A percentile compares a stretch with the other conserved stretches of the same genome.
These are phyloP conservation scores for Phenoliferia sp. DNA, from an alignment of 1,284 basidiomycete genomes.

Conservation along the genomic window DNA sequence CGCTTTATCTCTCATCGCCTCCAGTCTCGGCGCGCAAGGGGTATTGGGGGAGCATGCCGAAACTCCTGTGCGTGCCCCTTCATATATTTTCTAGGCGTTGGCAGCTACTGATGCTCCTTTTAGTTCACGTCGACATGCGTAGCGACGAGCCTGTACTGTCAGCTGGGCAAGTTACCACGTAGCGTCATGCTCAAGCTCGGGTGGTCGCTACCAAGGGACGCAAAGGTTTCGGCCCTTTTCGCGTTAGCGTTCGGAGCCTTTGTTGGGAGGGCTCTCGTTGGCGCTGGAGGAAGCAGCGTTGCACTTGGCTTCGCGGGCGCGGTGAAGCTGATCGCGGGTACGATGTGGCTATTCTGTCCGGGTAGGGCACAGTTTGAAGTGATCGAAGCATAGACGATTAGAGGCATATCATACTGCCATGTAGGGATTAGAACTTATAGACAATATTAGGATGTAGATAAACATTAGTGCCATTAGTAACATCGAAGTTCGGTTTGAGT, in stretches of 20 bases:
- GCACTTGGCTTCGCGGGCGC: neutral
- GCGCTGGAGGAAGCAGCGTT: neutral
- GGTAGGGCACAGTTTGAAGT: too few species aligned
- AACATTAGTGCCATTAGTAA: too few species aligned
- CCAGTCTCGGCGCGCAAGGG: neutral
- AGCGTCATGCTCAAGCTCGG: neutral
- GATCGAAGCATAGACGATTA: too few species aligned
- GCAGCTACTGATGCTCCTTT: neutral
- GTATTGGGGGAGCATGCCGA: neutral
- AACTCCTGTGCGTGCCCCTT: neutral
- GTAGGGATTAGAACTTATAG: too few species aligned
- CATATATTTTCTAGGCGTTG: neutral
- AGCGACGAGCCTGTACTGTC: neutral
- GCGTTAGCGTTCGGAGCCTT: neutral
- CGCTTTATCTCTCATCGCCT: neutral
- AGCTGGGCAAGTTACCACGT: neutral
- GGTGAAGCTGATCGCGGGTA: neutral
- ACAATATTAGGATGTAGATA: too few species aligned
- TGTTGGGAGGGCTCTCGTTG: neutral
- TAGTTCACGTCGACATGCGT: neutral
- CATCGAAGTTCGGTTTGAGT: too few species aligned
- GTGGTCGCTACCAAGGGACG: neutral
- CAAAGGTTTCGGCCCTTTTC: neutral
- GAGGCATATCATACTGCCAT: too few species aligned
- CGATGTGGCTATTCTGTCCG: neutral